A percentile compares a stretch with the other conserved stretches of the same genome.
Conservation (phyloP, 2,329 filamentous ascomycete genomes). For the Talaromyces rugulosus region DNA sequence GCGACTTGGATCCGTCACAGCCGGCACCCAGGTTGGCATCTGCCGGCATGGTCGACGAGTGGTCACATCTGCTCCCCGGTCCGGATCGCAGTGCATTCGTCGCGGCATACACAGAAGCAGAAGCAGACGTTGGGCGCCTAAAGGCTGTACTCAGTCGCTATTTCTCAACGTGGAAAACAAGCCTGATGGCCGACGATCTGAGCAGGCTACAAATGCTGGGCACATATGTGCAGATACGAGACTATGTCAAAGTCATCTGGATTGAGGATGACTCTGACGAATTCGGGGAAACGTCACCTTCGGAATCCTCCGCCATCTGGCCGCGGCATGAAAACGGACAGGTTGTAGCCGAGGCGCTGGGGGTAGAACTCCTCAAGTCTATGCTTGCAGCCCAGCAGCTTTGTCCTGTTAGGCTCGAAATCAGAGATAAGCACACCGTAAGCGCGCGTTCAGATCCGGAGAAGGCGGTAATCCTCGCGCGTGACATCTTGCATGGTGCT, state of each 20-base stretch:
- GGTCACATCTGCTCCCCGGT: conserved; percentile 6
- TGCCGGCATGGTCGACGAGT: conserved; percentile 5
- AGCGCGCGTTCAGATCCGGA: background rate
- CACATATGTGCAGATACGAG: conserved; percentile 3
- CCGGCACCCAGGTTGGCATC: background rate
- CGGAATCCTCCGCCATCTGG: conserved; percentile 2
- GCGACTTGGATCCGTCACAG: background rate
- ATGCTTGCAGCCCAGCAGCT: conserved; percentile 2
- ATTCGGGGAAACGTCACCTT: conserved; percentile 2
- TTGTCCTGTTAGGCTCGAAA: conserved; percentile 1
- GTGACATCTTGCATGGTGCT: background rate
- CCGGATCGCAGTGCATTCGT: conserved; percentile 5
- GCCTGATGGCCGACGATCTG: conserved; percentile 8
- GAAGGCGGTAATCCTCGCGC: background rate
- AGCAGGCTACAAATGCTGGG: conserved; percentile 7
- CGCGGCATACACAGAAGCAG: conserved; percentile 7
- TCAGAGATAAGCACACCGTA: background rate
- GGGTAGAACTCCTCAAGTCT: conserved; percentile 3
- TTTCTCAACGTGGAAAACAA: conserved; percentile 8
- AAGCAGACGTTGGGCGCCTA: conserved; percentile 4
- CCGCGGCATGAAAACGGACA: conserved; percentile 6
- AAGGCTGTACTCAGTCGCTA: conserved; percentile 6
- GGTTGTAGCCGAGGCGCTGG: background rate
- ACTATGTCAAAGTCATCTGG: conserved; percentile 2
- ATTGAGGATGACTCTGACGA: background rate